Conservation (phyloP, 1,284 basidiomycete species). For the Thelephora terrestris region DNA sequence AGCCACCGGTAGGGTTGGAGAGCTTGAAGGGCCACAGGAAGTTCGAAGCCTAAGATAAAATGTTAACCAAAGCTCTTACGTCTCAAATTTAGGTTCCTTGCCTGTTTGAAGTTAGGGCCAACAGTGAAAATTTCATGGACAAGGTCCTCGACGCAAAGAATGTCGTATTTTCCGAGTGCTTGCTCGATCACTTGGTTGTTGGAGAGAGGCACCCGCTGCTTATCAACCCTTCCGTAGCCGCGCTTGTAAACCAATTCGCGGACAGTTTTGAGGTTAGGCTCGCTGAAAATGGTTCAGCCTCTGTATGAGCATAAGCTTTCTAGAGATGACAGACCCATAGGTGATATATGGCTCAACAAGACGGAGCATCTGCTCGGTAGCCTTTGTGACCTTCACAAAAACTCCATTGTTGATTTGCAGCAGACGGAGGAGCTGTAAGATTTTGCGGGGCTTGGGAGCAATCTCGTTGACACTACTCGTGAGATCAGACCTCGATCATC, state of each 20-base stretch:
- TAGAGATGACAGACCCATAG: slow-evolving; percentile 60
- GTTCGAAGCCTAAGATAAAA: slow-evolving; percentile 60
- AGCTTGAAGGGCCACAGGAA: slow-evolving; percentile 99
- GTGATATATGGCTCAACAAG: slow-evolving; percentile 96
- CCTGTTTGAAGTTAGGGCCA: slow-evolving; percentile 99
- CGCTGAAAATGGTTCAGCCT: slow-evolving; percentile 33
- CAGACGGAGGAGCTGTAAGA: slow-evolving; percentile 95
- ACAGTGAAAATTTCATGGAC: slow-evolving; percentile 95
- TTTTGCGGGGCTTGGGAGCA: slow-evolving; percentile 98
- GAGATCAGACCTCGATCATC: not conserved
- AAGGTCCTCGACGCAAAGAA: slow-evolving; percentile 96
- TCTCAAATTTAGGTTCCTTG: slow-evolving; percentile 20
- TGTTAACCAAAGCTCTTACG: slow-evolving; percentile 3
- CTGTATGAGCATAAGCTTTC: not conserved
- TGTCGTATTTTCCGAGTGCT: slow-evolving; percentile 88
- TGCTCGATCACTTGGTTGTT: slow-evolving; percentile 95
- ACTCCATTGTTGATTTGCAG: slow-evolving; percentile 99
- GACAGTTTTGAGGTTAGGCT: slow-evolving; percentile 94
- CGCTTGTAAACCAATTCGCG: slow-evolving; percentile 99
- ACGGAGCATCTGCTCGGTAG: slow-evolving; percentile 96
- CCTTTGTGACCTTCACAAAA: slow-evolving; percentile 95
- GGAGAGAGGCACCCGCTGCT: slow-evolving; percentile 92
- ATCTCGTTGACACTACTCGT: slow-evolving; percentile 92
- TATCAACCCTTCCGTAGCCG: slow-evolving; percentile 97
- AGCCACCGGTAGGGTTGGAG: slow-evolving; percentile 97